Percentiles rank a stretch among this genome's conserved stretches.
Evolutionary conservation across 2,329 filamentous ascomycete species (phyloP).

Genomic region (Apiospora hydei): DNA sequence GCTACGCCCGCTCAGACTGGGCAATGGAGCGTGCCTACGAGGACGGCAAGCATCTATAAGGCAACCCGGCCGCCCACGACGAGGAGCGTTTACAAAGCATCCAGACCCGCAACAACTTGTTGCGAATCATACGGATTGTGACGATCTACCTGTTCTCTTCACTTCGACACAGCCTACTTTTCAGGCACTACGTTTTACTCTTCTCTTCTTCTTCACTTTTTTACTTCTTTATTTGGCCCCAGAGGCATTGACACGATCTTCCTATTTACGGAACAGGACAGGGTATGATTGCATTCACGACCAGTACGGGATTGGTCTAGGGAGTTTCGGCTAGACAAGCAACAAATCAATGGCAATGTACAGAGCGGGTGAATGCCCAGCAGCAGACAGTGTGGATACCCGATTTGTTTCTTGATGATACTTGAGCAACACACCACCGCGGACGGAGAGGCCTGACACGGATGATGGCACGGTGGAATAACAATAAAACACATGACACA

Average conservation of each 20-base stretch:
- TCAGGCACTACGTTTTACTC: slow-evolving; percentile 16
- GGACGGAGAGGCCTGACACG: background rate
- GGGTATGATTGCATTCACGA: slow-evolving; percentile 28
- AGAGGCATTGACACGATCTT: slow-evolving; percentile 38
- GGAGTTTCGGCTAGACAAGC: slow-evolving; percentile 26
- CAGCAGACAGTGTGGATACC: slow-evolving; percentile 24
- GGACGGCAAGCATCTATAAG: slow-evolving; percentile 1
- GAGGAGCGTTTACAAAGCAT: slow-evolving; percentile 3
- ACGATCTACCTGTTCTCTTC: slow-evolving; percentile 29
- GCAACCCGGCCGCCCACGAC: background rate
- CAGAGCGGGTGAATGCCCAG: slow-evolving; percentile 19
- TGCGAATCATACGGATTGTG: slow-evolving; percentile 12
- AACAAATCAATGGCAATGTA: slow-evolving; percentile 21
- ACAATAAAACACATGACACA: slow-evolving; percentile 8
- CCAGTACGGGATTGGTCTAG: slow-evolving; percentile 25
- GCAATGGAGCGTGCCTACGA: slow-evolving; percentile 14
- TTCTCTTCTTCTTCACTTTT: slow-evolving; percentile 34
- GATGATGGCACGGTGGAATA: background rate
- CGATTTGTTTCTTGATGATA: slow-evolving; percentile 23
- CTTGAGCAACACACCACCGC: slow-evolving; percentile 17
- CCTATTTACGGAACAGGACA: slow-evolving; percentile 30
- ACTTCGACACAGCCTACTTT: slow-evolving; percentile 29
- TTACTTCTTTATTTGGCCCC: slow-evolving; percentile 39
- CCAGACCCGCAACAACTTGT: background rate
- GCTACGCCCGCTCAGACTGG: slow-evolving; percentile 24